Conservation (phyloP, 345 rosid genomes). For the Populus pruinosa region DNA sequence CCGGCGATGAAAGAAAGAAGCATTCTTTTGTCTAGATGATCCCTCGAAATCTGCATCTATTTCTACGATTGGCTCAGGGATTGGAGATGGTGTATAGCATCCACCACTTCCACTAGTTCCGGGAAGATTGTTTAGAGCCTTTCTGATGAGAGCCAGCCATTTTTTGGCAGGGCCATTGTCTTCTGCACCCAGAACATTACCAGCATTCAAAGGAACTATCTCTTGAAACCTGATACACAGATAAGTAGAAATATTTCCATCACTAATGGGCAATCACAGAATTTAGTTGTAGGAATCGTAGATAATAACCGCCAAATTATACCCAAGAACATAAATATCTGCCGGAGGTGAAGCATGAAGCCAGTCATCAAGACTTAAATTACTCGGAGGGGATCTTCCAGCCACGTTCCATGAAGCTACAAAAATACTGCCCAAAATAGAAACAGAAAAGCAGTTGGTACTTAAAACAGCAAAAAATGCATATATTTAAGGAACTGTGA, state of each 20-base stretch:
- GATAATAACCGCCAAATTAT: conserved; percentile 15
- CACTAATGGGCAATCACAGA: not conserved
- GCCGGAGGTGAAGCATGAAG: conserved; percentile 96
- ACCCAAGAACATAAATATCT: conserved; percentile 97
- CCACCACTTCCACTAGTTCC: conserved; percentile 74
- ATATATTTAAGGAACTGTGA: not conserved
- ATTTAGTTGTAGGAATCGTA: conserved; percentile 2
- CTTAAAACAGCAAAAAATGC: not conserved
- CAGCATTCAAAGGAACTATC: conserved; percentile 96
- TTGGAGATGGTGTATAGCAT: conserved; percentile 80
- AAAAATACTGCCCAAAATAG: conserved; percentile 60
- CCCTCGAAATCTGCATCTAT: conserved; percentile 94
- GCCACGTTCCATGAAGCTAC: conserved; percentile 97
- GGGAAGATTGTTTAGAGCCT: conserved; percentile 79
- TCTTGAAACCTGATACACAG: conserved; percentile 75
- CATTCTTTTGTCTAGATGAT: conserved; percentile 78
- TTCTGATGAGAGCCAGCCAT: conserved; percentile 81
- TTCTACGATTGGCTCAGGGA: conserved; percentile 87
- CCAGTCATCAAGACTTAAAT: conserved; percentile 91
- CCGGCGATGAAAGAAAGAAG: conserved; percentile 76
- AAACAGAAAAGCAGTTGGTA: conserved; percentile 12
- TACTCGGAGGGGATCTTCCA: conserved; percentile 83
- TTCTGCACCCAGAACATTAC: conserved; percentile 93
- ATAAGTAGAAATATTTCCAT: not conserved
- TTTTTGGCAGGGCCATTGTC: conserved; percentile 98